Evolutionary conservation across 257 asterid genomes (phyloP).

Genomic region (Phtheirospermum japonicum): DNA sequence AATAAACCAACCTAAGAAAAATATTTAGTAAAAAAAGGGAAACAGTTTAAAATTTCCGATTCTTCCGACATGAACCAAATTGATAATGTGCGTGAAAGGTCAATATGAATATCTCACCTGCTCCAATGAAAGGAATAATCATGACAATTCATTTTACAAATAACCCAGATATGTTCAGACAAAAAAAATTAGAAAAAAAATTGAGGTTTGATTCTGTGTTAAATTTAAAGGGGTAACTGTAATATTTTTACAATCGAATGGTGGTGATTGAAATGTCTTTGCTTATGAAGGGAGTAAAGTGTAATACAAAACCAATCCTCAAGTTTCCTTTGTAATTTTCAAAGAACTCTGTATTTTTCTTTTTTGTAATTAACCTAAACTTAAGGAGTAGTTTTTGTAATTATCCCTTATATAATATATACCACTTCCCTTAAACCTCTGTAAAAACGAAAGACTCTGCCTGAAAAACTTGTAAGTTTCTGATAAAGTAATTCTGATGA

Average conservation of each 20-base stretch:
- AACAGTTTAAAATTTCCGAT: conserved; percentile 2
- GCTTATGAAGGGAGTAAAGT: neutral
- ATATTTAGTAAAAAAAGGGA: neutral
- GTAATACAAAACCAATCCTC: neutral
- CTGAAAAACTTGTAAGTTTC: no score
- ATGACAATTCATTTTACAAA: neutral
- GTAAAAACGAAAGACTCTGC: no score
- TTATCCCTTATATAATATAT: neutral
- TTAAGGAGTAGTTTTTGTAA: neutral
- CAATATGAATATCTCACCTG: neutral
- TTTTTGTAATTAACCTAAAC: no score
- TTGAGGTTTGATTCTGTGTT: neutral
- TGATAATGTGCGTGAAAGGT: neutral
- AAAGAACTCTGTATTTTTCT: no score
- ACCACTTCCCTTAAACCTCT: neutral
- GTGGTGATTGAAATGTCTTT: neutral
- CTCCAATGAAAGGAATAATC: conserved; percentile 1
- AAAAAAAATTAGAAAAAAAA: neutral
- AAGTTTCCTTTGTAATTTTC: neutral
- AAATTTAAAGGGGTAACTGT: neutral
- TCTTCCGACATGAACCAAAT: conserved; percentile 8
- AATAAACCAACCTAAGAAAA: conserved; percentile 75
- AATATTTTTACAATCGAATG: neutral
- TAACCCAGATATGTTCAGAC: neutral
- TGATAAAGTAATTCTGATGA: neutral